A percentile compares a stretch with the other conserved stretches of the same genome.
Conservation (phyloP, 2,329 filamentous ascomycete genomes). For the Sclerotinia minor region DNA sequence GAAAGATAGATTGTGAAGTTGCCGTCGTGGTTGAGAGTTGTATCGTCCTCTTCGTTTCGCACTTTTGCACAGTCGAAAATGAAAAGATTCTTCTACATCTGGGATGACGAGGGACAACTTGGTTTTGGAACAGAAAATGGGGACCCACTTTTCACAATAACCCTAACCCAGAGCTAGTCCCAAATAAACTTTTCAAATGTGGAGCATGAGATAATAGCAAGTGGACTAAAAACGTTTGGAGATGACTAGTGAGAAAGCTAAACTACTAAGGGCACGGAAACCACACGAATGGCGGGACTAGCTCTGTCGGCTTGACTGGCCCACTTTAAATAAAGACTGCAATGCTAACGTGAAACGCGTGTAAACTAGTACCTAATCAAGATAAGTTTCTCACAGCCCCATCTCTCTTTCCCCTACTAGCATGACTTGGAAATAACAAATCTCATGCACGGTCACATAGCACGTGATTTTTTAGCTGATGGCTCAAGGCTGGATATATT, state of each 20-base stretch:
- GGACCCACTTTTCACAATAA: neutral
- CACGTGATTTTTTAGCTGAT: neutral
- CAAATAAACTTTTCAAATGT: neutral
- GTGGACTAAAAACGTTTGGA: constrained; percentile 16
- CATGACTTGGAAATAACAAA: neutral
- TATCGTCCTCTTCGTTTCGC: constrained; percentile 11
- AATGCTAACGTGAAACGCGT: neutral
- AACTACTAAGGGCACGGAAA: constrained; percentile 10
- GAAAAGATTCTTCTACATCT: constrained; percentile 23
- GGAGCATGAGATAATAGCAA: constrained; percentile 1
- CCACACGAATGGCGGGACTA: neutral
- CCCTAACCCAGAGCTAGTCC: constrained; percentile 15
- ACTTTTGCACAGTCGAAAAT: constrained; percentile 19
- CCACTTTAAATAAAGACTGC: neutral
- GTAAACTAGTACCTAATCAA: neutral
- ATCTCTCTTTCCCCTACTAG: neutral
- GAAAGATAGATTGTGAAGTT: neutral
- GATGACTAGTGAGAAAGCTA: neutral
- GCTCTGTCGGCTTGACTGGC: neutral
- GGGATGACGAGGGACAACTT: constrained; percentile 24
- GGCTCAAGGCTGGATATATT: no score
- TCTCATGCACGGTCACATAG: neutral
- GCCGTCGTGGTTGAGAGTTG: neutral
- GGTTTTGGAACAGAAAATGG: constrained; percentile 12
- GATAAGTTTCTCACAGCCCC: neutral